A percentile compares a stretch with the other conserved stretches of the same genome.
Evolutionary conservation across 2,329 filamentous ascomycete genomes (phyloP).

Genomic region (Dactylonectria macrodidyma): DNA sequence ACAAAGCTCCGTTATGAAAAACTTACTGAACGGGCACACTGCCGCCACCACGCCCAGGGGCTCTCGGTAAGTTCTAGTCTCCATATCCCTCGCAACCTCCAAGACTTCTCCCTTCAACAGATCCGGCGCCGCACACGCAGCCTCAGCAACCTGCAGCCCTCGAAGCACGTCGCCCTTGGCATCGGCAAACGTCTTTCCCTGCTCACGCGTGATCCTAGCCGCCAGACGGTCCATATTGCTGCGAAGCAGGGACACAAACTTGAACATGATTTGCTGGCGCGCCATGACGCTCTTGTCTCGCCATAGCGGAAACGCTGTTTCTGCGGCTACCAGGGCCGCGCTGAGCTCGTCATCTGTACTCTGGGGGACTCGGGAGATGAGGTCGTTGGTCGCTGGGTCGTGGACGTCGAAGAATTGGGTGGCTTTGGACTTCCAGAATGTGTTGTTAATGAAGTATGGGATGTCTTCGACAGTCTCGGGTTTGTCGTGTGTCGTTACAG

Average conservation of each 20-base stretch:
- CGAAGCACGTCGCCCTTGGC: constrained; percentile 82
- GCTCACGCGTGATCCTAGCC: constrained; percentile 82
- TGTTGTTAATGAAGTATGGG: constrained; percentile 81
- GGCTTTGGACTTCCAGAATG: constrained; percentile 74
- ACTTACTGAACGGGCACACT: constrained; percentile 82
- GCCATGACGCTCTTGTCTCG: constrained; percentile 75
- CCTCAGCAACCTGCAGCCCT: constrained; percentile 83
- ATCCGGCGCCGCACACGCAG: constrained; percentile 80
- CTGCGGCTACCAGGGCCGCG: constrained; percentile 77
- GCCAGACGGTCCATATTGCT: constrained; percentile 84
- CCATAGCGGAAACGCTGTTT: constrained; percentile 80
- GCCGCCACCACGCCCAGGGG: constrained; percentile 82
- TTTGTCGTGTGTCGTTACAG: constrained; percentile 41
- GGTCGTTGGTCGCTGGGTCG: constrained; percentile 83
- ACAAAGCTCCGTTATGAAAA: not conserved
- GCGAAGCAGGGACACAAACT: constrained; percentile 79
- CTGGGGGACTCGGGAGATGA: constrained; percentile 82
- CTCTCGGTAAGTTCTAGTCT: constrained; percentile 81
- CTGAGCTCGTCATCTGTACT: constrained; percentile 79
- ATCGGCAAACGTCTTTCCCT: constrained; percentile 85
- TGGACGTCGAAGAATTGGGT: constrained; percentile 80
- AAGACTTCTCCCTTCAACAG: constrained; percentile 82
- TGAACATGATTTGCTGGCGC: constrained; percentile 84
- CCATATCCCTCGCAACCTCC: constrained; percentile 87
- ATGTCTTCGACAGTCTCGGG: constrained; percentile 64